phyloP scores from a whole-genome alignment of 129 eudicot genomes.

The Deinandra increscens region DNA sequence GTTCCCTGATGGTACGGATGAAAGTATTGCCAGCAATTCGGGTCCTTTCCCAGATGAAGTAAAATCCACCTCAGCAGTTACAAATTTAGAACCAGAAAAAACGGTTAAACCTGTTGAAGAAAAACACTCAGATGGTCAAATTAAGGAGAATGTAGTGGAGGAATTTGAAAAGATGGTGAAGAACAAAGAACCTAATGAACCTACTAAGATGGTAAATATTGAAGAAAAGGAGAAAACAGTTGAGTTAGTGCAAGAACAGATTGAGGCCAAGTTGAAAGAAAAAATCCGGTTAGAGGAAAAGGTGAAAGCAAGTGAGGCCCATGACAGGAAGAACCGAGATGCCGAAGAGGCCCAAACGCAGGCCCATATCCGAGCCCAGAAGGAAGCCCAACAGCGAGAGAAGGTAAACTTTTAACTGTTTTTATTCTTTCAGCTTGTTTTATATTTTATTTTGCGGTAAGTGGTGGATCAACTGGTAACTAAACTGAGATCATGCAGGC shows the following conservation, averaged over 20 bases:
- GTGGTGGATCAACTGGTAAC: neutral
- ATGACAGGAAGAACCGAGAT: no score
- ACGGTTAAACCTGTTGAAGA: slow-evolving; percentile 17
- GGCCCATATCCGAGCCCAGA: slow-evolving; percentile 58
- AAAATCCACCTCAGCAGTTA: slow-evolving; percentile 4
- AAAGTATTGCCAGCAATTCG: neutral
- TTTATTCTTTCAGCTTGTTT: neutral
- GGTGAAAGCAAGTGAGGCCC: slow-evolving; percentile 60
- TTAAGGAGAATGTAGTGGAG: slow-evolving; percentile 14
- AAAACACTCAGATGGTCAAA: slow-evolving; percentile 20
- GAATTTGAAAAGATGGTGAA: slow-evolving; percentile 20
- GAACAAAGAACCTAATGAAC: slow-evolving; percentile 10
- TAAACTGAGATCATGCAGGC: slow-evolving; percentile 35
- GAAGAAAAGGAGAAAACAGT: slow-evolving; percentile 28
- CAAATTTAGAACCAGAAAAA: slow-evolving; percentile 13
- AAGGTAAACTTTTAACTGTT: slow-evolving; percentile 21
- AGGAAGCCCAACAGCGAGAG: slow-evolving; percentile 71
- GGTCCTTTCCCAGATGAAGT: slow-evolving; percentile 19
- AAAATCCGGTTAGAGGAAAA: slow-evolving; percentile 51
- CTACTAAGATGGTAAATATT: neutral
- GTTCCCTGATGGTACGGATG: neutral
- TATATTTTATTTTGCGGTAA: no score
- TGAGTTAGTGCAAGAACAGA: slow-evolving; percentile 36
- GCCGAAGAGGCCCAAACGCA: slow-evolving; percentile 56
- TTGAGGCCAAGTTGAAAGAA: slow-evolving; percentile 52